Conservation (phyloP, 768 basidiomycete species). For the Udeniomyces megalosporus region DNA sequence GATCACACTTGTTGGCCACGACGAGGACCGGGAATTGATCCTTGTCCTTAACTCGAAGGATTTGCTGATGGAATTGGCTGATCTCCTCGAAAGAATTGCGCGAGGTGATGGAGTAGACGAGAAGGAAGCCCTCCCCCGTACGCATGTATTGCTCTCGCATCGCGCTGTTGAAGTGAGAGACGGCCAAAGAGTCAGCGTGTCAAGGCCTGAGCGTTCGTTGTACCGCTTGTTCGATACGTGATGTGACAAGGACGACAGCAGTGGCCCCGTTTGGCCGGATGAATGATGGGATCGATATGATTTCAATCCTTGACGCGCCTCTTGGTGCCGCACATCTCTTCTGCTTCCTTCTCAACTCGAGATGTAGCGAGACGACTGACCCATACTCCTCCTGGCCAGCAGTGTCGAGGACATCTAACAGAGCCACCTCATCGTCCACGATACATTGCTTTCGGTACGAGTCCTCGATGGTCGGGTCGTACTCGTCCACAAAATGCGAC, state of each 20-base stretch:
- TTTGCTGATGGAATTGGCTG: conserved; percentile 87
- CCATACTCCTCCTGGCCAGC: conserved; percentile 98
- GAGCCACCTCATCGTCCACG: conserved; percentile 95
- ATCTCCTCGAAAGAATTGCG: conserved; percentile 96
- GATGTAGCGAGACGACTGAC: conserved; percentile 36
- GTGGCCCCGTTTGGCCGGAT: too few species aligned
- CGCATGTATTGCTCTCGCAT: conserved; percentile 70
- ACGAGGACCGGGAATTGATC: conserved; percentile 63
- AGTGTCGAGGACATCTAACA: conserved; percentile 90
- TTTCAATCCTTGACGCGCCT: neutral
- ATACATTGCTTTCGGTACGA: conserved; percentile 95
- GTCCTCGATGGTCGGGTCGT: conserved; percentile 95
- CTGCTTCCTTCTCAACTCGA: neutral
- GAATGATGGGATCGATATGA: too few species aligned
- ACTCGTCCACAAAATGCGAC: conserved; percentile 64
- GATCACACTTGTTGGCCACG: conserved; percentile 94
- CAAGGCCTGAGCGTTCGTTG: neutral
- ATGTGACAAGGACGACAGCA: neutral
- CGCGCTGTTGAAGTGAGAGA: conserved; percentile 40
- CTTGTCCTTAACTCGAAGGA: conserved; percentile 85
- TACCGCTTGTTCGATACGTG: neutral
- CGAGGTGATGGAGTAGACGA: conserved; percentile 97
- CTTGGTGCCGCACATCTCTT: too few species aligned
- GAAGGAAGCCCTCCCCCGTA: conserved; percentile 80
- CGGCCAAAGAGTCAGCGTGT: neutral